Base-by-base conservation (phyloP, 2,329 filamentous ascomycete genomes). In the Curvularia sp. region DNA sequence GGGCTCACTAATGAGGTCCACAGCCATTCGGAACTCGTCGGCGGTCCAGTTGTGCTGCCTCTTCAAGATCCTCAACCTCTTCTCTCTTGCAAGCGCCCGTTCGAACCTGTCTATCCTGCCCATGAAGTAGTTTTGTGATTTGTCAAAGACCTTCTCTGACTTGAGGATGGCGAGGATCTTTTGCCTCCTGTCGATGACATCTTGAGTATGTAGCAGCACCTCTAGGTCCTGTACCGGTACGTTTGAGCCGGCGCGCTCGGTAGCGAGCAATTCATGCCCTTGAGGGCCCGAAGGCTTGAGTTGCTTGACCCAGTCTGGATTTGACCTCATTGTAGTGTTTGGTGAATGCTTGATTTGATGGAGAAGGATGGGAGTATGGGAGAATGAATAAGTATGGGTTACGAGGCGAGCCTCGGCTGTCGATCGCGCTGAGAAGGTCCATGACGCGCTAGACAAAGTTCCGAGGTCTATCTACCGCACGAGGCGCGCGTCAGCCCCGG, bases 111-210 rank as follows among this genome's bases (percentile, higher is more conserved):
- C 88, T 25, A 86, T 82, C 43, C 90, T 82, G 41, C 89, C 89
- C 65, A 86, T 83, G 74, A 90, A 91, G 78, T 92, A 91, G 73
- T 92, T 92, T 64, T 89, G 87, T 3, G 87, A 87, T 79, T 93
- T 93, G 77, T 93, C 88, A 66, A 93, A 93, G 55, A 92, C 83
- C 51, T 86, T 84, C 57, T 93, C 89, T 0, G 82, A 74, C 66
- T 87, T 80, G 5, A 93, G 82, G n/a, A 91, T 82, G 47, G 83
- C 78, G 5, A 92, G 79, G 27, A 93, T 82, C 23, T 79, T 80
- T 1, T 84, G 78, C 68, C 88, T 87, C 42, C 84, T 81, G 55
- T 87, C 81, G 10, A 92, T 80, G 5, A 82, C 81, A 57, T 88
- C 83, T 68, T 86, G 86, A 21, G 88, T 89, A 75, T 90, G 89